Base-by-base conservation (phyloP, 2,329 filamentous ascomycete genomes). In the Colletotrichum lini region DNA sequence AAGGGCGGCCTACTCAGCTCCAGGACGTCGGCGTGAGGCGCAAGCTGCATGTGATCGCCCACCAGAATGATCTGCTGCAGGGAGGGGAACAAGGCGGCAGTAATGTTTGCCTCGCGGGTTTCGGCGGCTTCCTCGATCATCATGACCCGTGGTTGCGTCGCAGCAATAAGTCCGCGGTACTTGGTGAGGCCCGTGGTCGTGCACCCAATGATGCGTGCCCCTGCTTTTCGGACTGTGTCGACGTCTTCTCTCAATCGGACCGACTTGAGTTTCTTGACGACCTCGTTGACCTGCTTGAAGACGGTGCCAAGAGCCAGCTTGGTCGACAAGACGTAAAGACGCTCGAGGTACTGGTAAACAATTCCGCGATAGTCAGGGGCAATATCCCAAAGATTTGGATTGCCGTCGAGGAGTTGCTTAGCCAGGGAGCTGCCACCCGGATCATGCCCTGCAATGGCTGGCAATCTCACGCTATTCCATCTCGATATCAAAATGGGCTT, bases 161-260 rank as follows among this genome's bases (percentile, higher is more conserved):
- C 88, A 0, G 90, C 85, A 26, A 97, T 84, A 2, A 96, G 84
- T 1, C 87, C 89, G 4, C 94, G 90, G 72, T 96, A 96, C 75
- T 97, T 97, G 80, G 91, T 92, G 10, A 97, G 78, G 1, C 94
- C 94, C 0, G 94, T 97, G 0, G 93, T 95, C 0, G 94, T 97
- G 61, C 88, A 88, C 44, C 88, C 87, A 4, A 96, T 81, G 30
- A 94, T 84, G 26, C 87, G 81, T 18, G 87, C 79, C 0, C 75
- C 58, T 18, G 80, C 77, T 1, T 73, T 67, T 3, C 75, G 76
- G n/a, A 88, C 77, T 7, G 84, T 77, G 6, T 76, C 75, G 10
- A 86, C 81, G 70, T 94, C 89, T 45, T 85, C 83, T 69, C 91
- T 86, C 85, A 88, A 92, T 35, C 84, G 86, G 18, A 86, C 87